A percentile compares a stretch with the other conserved stretches of the same genome.
These are phyloP conservation scores for Gigaspora rosea DNA, from an alignment of 192 early-diverging fungal genomes.

Conservation along the genomic window DNA sequence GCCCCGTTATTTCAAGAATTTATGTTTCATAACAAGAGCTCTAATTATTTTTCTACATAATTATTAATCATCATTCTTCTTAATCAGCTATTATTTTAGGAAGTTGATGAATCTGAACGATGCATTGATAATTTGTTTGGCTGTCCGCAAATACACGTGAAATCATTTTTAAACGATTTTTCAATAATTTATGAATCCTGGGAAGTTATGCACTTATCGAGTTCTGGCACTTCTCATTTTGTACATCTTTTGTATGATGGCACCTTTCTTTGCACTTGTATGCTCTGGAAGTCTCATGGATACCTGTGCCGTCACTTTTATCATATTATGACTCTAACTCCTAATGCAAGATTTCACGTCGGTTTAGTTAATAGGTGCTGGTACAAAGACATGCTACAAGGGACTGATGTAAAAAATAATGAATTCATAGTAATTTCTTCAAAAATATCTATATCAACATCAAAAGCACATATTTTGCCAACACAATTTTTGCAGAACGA, in stretches of 20 bases:
- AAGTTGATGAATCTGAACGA: neutral
- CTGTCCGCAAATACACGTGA: neutral
- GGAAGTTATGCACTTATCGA: neutral
- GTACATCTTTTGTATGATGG: neutral
- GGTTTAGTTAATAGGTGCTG: neutral
- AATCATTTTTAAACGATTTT: neutral
- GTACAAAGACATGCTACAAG: neutral
- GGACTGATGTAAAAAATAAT: neutral
- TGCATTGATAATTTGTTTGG: neutral
- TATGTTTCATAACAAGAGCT: no score
- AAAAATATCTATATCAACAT: no score
- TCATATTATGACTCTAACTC: neutral
- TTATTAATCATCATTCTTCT: no score
- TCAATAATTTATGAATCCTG: neutral
- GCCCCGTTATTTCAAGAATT: no score
- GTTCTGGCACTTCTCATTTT: neutral
- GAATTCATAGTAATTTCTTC: neutral
- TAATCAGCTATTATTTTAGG: neutral
- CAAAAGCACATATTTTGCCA: neutral
- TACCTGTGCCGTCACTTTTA: neutral
- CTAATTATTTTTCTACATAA: no score
- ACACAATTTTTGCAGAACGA: neutral
- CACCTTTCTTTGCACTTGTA: neutral
- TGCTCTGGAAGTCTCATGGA: neutral
- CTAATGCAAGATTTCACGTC: neutral